Conservation (phyloP, 768 basidiomycete species). For the Leucocoprinus birnbaumii region DNA sequence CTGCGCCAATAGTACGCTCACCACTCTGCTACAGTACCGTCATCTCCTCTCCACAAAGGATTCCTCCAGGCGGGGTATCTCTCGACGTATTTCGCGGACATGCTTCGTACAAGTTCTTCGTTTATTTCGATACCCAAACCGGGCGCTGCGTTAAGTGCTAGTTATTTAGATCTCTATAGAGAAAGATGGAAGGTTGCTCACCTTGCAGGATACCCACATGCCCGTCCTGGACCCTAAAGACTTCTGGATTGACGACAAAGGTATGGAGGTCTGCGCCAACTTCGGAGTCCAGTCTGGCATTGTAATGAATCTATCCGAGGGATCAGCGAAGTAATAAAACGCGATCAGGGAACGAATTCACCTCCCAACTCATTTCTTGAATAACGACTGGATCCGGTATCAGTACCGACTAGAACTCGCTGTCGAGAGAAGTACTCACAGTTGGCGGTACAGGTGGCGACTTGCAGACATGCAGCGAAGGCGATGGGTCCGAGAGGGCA, state of each 20-base stretch:
- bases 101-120: conserved; percentile 46
- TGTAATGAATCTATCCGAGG: conserved; percentile 60
- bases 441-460: conserved; percentile 56
- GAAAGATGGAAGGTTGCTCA: background rate
- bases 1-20: conserved; percentile 16
- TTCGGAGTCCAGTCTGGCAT: conserved; percentile 29
- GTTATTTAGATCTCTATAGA: background rate
- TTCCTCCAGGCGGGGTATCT: conserved; percentile 49
- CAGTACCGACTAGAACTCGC: background rate
- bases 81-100: conserved; percentile 30
- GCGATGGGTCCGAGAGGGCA: conserved; percentile 73
- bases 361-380: conserved; percentile 68
- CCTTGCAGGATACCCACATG: conserved; percentile 41
- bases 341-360: conserved; percentile 16
- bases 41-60: conserved; percentile 52
- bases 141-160: conserved; percentile 31
- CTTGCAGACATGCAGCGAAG: conserved; percentile 66
- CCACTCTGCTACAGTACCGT: conserved; percentile 56
- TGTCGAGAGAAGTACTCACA: conserved; percentile 32
- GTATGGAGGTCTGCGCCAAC: conserved; percentile 53
- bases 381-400: conserved; percentile 40
- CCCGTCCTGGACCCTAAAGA: conserved; percentile 53
- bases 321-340: background rate
- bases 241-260: conserved; percentile 47
- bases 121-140: conserved; percentile 65